Evolutionary conservation across 768 basidiomycete species (phyloP).

Genomic region (Leccinum subgranulosum): DNA sequence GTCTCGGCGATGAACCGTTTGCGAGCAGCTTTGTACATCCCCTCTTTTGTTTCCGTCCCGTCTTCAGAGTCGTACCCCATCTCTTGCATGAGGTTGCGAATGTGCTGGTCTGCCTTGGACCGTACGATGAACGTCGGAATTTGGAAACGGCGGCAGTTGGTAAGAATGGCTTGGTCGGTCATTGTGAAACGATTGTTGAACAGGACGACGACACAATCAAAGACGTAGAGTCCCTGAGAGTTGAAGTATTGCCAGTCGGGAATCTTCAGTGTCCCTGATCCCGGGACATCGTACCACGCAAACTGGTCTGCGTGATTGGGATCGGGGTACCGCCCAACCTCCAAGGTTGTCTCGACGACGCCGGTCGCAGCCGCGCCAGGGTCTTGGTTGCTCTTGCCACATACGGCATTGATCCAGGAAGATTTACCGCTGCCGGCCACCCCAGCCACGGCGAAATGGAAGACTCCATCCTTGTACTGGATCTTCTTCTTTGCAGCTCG

Average conservation of each 20-base stretch:
- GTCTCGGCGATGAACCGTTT: constrained; percentile 29
- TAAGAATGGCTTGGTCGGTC: constrained; percentile 36
- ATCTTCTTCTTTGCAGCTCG: constrained; percentile 22
- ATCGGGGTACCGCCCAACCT: constrained; percentile 30
- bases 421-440: constrained; percentile 32
- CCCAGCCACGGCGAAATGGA: constrained; percentile 32
- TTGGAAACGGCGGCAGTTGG: constrained; percentile 30
- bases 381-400: constrained; percentile 28
- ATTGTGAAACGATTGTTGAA: constrained; percentile 35
- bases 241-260: constrained; percentile 40
- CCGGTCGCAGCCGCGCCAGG: constrained; percentile 30
- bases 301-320: constrained; percentile 21
- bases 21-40: constrained; percentile 23
- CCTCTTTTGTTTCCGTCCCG: constrained; percentile 13
- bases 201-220: constrained; percentile 35
- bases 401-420: constrained; percentile 32
- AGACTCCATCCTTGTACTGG: constrained; percentile 27
- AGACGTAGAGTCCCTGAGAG: constrained; percentile 36
- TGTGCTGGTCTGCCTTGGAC: constrained; percentile 36
- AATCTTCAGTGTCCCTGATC: constrained; percentile 35
- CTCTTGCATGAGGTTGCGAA: constrained; percentile 26
- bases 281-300: constrained; percentile 39
- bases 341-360: constrained; percentile 32
- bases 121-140: constrained; percentile 37
- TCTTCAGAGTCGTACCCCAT: constrained; percentile 26